Conservation (phyloP, 108 stramenopile genomes). For the Parmales sp. region DNA sequence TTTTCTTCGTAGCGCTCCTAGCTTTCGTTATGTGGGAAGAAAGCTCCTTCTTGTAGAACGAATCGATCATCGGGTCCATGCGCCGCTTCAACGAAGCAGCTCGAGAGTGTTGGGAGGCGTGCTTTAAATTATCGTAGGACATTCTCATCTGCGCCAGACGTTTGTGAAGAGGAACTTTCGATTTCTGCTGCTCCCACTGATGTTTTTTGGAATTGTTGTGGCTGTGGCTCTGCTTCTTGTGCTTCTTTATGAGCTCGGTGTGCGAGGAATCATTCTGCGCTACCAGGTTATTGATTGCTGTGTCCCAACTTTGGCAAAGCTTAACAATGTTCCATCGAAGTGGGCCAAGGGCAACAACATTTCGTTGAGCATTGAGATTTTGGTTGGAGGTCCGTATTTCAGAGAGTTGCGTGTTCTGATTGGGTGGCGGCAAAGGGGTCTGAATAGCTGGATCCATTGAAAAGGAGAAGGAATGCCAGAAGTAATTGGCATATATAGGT, state of each 20-base stretch:
- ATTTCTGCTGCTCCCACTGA: not conserved
- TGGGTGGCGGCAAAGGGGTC: too few species aligned
- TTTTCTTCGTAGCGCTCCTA: not conserved
- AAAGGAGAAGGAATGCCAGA: too few species aligned
- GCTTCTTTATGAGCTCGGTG: not conserved
- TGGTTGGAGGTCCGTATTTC: too few species aligned
- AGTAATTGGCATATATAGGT: too few species aligned
- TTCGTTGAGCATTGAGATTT: too few species aligned
- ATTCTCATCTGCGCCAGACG: not conserved
- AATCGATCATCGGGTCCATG: not conserved
- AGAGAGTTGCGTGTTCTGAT: too few species aligned
- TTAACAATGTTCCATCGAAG: not conserved
- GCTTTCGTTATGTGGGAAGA: not conserved
- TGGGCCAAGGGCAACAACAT: not conserved
- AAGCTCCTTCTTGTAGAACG: not conserved
- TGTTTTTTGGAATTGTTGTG: not conserved
- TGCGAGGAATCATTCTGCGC: not conserved
- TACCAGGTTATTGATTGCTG: not conserved
- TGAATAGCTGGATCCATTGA: too few species aligned
- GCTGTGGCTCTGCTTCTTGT: not conserved
- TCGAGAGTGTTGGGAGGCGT: not conserved
- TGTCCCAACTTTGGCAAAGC: not conserved
- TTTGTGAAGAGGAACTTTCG: not conserved
- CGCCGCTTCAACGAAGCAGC: not conserved
- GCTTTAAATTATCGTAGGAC: not conserved